Conservation (phyloP, 805 yeast species). For the Metschnikowia orientalis region DNA sequence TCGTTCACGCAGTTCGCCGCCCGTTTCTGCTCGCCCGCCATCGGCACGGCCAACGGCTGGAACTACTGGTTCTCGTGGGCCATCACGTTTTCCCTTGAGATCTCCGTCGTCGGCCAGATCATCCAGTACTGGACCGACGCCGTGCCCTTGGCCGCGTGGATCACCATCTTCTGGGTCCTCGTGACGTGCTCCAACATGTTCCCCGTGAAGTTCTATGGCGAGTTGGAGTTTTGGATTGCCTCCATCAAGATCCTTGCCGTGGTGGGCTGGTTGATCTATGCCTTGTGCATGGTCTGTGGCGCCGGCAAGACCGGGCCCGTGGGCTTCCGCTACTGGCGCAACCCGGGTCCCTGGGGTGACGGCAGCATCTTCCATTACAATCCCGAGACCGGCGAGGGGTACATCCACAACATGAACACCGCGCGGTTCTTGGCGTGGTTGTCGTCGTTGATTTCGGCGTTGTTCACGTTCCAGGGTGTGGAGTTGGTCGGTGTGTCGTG, state of each 20-base stretch:
- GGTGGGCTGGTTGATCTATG: conserved; percentile 64
- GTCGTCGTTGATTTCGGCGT: conserved; percentile 63
- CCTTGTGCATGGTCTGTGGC: conserved; percentile 70
- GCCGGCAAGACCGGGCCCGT: conserved; percentile 66
- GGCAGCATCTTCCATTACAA: conserved; percentile 48
- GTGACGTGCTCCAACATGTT: conserved; percentile 52
- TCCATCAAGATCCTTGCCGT: conserved; percentile 63
- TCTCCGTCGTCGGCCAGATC: conserved; percentile 66
- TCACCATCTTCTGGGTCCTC: conserved; percentile 57
- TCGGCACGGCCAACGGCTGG: conserved; percentile 71
- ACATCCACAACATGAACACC: conserved; percentile 42
- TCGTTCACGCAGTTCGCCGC: conserved; percentile 69
- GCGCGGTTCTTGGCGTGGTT: conserved; percentile 68
- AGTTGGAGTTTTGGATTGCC: conserved; percentile 72
- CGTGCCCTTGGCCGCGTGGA: conserved; percentile 73
- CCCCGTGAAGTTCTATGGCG: conserved; percentile 71
- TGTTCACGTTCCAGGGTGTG: conserved; percentile 79
- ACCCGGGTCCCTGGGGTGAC: conserved; percentile 74
- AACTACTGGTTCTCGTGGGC: conserved; percentile 78
- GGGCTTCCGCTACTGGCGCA: conserved; percentile 77
- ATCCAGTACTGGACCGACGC: conserved; percentile 60
- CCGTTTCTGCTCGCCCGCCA: conserved; percentile 62
- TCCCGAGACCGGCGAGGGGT: too few species aligned
- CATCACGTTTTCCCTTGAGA: conserved; percentile 68
- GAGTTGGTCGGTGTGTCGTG: conserved; percentile 73